Evolutionary conservation across 495 filamentous ascomycete genomes (phyloP), one percentile per base, ranked within the genome.

Genomic region (Physcia stellaris): DNA sequence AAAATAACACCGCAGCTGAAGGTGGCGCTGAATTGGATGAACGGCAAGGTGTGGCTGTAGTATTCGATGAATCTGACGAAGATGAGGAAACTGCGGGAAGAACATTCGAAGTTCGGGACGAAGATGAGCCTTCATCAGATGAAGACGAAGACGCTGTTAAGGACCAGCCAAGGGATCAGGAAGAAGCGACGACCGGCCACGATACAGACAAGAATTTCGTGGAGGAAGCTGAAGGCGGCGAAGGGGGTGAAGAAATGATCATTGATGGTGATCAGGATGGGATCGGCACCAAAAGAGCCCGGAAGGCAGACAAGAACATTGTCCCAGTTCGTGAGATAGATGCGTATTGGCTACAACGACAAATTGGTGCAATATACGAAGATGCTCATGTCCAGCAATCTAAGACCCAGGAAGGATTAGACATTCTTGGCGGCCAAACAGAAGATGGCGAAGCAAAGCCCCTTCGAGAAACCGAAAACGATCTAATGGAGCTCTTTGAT

Each of bases 401-500:
- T 46, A 94, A 94, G 57, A 85, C 90, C 2, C 65, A 73, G 31
- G 66, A 80, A 43, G 86, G 83, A 0, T 66, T 96, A 15, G 73
- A 81, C 22, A 87, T 90, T 28, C 66, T 99, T 15, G 75, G 75
- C 22, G 83, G 78, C 4, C 65, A 73, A 20, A 66, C 75, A 1
- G 86, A 92, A 23, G 80, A 92, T 46, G 80, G 78, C 9, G 78
- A 86, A 39, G 83, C 87, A 47, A 83, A 77, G 49, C 70, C 80
- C 9, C 62, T 94, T 16, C 78, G 87, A 45, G 88, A 99, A 46
- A 85, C 94, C 44, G 90, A 99, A 54, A 99, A 99, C 53, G 92
- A 96, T 37, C 63, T 99, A 35, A 95, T 95, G 79, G 92, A 95
- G 50, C 73, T 96, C 0, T 94, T 99, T 45, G 87, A 96, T 49